These are phyloP conservation scores for Dendrothele bispora DNA, from an alignment of 768 basidiomycete species.

Conservation along the genomic window DNA sequence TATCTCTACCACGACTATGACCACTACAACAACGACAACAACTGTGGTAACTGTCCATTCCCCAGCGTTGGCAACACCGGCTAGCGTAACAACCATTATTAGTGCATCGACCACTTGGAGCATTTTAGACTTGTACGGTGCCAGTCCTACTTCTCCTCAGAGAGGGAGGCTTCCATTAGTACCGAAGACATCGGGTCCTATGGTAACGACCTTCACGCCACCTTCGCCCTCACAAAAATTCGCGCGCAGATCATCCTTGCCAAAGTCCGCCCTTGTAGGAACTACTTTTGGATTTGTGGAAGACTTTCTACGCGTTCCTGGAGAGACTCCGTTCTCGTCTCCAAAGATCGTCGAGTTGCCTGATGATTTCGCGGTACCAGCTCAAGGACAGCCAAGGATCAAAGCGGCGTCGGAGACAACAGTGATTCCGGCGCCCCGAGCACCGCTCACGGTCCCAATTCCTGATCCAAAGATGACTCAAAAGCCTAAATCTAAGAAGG, in stretches of 20 bases:
- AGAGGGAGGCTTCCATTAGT: background rate
- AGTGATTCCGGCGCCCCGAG: background rate
- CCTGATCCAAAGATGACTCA: background rate
- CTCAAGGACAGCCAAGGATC: background rate
- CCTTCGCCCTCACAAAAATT: background rate
- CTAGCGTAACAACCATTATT: slow-evolving; percentile 1
- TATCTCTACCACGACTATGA: slow-evolving; percentile 7
- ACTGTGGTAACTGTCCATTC: slow-evolving; percentile 3
- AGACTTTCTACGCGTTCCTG: background rate
- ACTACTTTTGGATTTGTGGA: background rate
- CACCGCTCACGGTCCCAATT: background rate
- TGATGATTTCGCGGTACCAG: slow-evolving; percentile 3
- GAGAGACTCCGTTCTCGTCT: background rate
- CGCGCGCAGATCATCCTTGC: background rate
- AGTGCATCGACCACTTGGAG: slow-evolving; percentile 8
- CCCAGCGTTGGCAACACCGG: background rate
- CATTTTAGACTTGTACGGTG: slow-evolving; percentile 9
- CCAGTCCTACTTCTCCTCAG: background rate
- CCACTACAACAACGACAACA: slow-evolving; percentile 1
- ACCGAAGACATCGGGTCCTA: slow-evolving; percentile 7
- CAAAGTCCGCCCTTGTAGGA: slow-evolving; percentile 5
- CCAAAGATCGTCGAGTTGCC: slow-evolving; percentile 6
- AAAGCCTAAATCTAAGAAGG: background rate
- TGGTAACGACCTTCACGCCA: background rate
- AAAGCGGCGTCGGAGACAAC: background rate